Conservation (phyloP, 805 yeast genomes). For the Metschnikowia continentalis region DNA sequence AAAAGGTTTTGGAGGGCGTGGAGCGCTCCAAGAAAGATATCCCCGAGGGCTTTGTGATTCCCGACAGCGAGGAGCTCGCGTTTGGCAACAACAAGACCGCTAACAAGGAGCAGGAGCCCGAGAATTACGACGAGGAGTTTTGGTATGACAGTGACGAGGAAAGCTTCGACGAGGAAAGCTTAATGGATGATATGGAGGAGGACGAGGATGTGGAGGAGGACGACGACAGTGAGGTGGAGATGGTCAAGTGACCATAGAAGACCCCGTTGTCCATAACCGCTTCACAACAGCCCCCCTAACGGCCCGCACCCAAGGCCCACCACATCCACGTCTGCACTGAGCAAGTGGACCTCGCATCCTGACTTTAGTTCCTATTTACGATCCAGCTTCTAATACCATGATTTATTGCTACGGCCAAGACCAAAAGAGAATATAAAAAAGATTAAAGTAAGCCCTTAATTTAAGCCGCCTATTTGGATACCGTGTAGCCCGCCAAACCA, state of each 20-base stretch:
- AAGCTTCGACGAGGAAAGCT: constrained; percentile 44
- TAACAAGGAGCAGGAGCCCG: constrained; percentile 43
- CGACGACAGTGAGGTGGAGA: constrained; percentile 19
- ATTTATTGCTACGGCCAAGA: neutral
- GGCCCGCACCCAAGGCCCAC: neutral
- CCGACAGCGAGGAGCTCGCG: constrained; percentile 54
- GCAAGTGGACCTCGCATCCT: constrained; percentile 1
- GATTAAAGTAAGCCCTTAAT: neutral
- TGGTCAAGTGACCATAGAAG: constrained; percentile 10
- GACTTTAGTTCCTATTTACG: constrained; percentile 5
- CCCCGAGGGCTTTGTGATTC: constrained; percentile 82
- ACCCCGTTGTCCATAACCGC: no score
- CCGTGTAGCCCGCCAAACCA: constrained; percentile 33
- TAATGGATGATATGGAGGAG: constrained; percentile 45
- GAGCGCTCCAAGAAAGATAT: constrained; percentile 79
- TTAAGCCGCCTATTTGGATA: neutral
- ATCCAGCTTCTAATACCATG: constrained; percentile 4
- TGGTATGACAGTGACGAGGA: constrained; percentile 66
- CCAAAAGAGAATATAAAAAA: neutral
- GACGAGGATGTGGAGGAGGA: constrained; percentile 57
- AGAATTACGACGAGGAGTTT: constrained; percentile 73
- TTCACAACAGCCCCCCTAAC: neutral
- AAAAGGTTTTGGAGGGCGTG: constrained; percentile 74
- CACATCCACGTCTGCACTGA: neutral
- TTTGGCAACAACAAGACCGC: constrained; percentile 30